Evolutionary conservation across 164 flowering plant genomes (phyloP), one percentile per base, ranked within the genome.

Genomic region (Liriodendron chinense): DNA sequence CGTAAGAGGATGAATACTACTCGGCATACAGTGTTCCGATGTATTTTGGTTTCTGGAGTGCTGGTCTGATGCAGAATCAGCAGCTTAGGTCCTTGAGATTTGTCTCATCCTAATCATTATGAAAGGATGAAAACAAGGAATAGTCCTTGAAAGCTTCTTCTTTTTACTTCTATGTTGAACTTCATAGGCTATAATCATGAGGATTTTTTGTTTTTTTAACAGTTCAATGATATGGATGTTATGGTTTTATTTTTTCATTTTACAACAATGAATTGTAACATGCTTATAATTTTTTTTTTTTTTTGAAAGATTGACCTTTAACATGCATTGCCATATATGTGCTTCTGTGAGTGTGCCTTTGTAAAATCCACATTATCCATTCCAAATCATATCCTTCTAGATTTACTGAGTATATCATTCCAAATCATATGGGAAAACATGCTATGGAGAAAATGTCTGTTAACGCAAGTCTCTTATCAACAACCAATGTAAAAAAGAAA

Each of bases 1-100:
- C 65, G 48, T 85, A 75, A 53, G 47, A 22, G 68, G 56, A 43
- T 74, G 20, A 10, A 62, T 66, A 28, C 67, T 16, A 16, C 59
- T 16, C 18, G 2, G 21, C 24, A 53, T 28, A 20, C 50, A 68
- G 25, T 34, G 18, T 74, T 47, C 72, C 50, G 62, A 21, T 49
- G 22, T 70, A 25, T 16, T 10, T n/a, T n/a, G n/a, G n/a, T n/a
- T n/a, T n/a, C 18, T 53, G 59, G 59, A 70, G 28, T 24, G 7
- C 34, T 66, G 69, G 24, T 5, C 7, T 25, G 47, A 26, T 66
- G 69, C 28, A 66, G 43, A 66, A 18, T 10, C 69, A n/a, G 23
- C 23, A 18, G 23, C 9, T 9, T 1, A 63, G 66, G 23, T 63
- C 24, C 4, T 21, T 63, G 22, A 63, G 9, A 8, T 63, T 63